A percentile compares a stretch with the other conserved stretches of the same genome.
These are phyloP conservation scores for Naegleria gruberi DNA, from an alignment of 208 protist species.

Conservation along the genomic window DNA sequence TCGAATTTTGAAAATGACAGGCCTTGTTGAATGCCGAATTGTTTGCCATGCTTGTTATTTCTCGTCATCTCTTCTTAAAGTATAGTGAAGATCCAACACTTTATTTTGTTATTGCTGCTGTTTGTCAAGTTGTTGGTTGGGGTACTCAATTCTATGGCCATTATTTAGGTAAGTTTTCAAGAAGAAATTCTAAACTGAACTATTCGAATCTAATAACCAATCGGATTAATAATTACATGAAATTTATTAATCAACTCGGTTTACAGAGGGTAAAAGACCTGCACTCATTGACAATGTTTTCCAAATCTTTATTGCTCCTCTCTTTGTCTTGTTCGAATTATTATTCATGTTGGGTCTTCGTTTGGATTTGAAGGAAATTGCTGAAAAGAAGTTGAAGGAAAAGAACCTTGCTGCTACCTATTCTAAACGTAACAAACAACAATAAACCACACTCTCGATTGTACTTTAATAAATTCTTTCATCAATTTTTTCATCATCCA, in stretches of 20 bases:
- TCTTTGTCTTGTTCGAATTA: neutral
- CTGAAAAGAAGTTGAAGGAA: no score
- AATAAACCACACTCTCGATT: no score
- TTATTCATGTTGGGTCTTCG: neutral
- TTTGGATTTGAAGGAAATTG: neutral
- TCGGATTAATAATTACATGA: no score
- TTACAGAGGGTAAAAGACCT: neutral
- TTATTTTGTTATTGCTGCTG: neutral
- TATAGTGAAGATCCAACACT: no score
- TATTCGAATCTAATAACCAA: no score
- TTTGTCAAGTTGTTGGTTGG: conserved; percentile 5
- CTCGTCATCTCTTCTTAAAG: neutral
- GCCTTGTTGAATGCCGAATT: neutral
- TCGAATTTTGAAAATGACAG: neutral
- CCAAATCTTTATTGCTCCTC: neutral
- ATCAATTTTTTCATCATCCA: no score
- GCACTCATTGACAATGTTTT: conserved; percentile 2
- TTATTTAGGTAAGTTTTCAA: neutral
- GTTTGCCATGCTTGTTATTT: neutral
- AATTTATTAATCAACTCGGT: no score
- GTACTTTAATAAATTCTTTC: no score
- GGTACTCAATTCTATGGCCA: neutral
- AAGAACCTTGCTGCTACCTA: no score
- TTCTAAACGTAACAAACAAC: no score
- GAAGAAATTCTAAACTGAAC: no score